phyloP scores from a whole-genome alignment of 805 yeast species.

The Tetrapisispora phaffii region DNA sequence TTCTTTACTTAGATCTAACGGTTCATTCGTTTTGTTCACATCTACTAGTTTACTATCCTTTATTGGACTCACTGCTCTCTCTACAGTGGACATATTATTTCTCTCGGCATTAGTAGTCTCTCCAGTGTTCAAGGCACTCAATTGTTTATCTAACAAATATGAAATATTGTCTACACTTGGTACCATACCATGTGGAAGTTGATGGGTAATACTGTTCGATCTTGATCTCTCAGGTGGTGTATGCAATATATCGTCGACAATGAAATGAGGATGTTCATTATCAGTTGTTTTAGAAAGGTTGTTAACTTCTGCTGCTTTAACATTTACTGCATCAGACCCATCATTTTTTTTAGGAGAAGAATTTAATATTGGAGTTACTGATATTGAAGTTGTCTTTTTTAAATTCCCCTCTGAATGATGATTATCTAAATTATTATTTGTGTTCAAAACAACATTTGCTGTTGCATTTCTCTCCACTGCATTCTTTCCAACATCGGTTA shows the following conservation, averaged over 20 bases:
- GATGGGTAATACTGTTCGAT: conserved; percentile 16
- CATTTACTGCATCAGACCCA: neutral
- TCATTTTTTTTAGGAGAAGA: neutral
- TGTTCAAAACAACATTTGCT: neutral
- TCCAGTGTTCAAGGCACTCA: neutral
- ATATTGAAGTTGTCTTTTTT: neutral
- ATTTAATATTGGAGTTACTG: neutral
- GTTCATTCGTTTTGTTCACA: neutral
- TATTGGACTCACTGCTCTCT: too few relatives aligned
- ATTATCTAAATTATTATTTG: neutral
- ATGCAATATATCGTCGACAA: conserved; percentile 24
- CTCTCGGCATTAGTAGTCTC: neutral
- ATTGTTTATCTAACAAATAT: neutral
- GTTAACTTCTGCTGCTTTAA: too few relatives aligned
- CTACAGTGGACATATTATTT: too few relatives aligned
- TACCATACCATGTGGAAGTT: conserved; percentile 7
- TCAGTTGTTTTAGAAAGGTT: neutral
- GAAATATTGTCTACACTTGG: neutral
- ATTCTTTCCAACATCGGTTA: neutral
- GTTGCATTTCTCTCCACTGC: neutral
- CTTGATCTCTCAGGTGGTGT: conserved; percentile 15
- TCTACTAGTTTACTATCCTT: too few relatives aligned
- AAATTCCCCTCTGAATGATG: neutral
- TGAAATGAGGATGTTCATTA: conserved; percentile 65
- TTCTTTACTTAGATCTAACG: neutral